Evolutionary conservation across 2,329 filamentous ascomycete genomes (phyloP), one percentile per base, ranked within the genome.

Genomic region (Fusarium phyllophilum): DNA sequence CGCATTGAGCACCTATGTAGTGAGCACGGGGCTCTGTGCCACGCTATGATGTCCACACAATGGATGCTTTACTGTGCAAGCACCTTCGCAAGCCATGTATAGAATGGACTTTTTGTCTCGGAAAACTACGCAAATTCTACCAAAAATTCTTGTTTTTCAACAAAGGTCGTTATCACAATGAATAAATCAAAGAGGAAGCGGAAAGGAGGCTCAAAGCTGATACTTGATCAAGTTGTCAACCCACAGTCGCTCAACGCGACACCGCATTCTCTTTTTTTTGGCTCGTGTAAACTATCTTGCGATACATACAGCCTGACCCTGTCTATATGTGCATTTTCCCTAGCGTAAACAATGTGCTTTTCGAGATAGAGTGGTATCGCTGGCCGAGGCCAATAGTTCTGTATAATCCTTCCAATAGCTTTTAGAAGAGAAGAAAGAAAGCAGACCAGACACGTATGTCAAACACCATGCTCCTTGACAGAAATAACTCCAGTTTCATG

Each of bases 121-220:
- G 29, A 39, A 39, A 11, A n/a, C 46, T n/a, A 48, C 52, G 24
- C 6, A 17, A 33, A n/a, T 46, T 39, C n/a, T 29, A 13, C 45
- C 41, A 10, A 13, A 20, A 51, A 45, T 44, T 8, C 8, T 15
- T 46, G 24, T 6, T 13, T 20, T 24, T 38, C 20, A 20, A 36
- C n/a, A 31, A 22, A 58, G 18, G 36, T 20, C 13, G 17, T 41
- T 17, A 42, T 44, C 14, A 44, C 58, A 42, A 41, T n/a, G 26
- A 68, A 60, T 73, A 74, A 75, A 73, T 74, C 72, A 72, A 74
- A 38, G 65, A 73, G 39, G 59, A 55, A 59, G 68, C 68, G 60
- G 34, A 45, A 46, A 12, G 39, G 22, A 57, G 69, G 60, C 17
- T 49, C 64, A 66, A 75, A 75, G 52, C 68, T 75, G 61, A 72